Evolutionary conservation across 1,284 basidiomycete species (phyloP).

Genomic region (Puccinia horiana): DNA sequence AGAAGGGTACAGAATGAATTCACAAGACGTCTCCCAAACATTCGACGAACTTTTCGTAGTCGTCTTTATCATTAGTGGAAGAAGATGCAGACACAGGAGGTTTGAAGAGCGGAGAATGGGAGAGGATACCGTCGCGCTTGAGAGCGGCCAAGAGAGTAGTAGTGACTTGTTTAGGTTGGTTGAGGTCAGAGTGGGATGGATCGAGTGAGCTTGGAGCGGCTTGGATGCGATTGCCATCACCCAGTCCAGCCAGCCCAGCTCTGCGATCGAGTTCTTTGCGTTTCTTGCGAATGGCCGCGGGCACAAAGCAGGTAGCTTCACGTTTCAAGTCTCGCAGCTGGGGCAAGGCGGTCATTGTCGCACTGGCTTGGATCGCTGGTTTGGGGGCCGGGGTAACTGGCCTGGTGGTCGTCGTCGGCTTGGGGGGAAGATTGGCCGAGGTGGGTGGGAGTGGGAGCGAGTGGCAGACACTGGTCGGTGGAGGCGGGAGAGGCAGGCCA

Average conservation of each 20-base stretch:
- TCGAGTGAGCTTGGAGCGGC: conserved; percentile 50
- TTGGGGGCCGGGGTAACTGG: neutral
- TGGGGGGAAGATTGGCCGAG: conserved; percentile 44
- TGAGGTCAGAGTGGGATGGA: neutral
- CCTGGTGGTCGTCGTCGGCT: neutral
- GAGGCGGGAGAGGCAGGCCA: conserved; percentile 44
- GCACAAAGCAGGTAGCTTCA: conserved; percentile 56
- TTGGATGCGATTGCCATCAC: conserved; percentile 52
- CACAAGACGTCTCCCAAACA: conserved; percentile 48
- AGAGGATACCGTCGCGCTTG: conserved; percentile 38
- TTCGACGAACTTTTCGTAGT: conserved; percentile 49
- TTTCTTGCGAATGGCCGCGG: conserved; percentile 55
- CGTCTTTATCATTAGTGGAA: conserved; percentile 27
- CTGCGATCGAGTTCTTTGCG: conserved; percentile 53
- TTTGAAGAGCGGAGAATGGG: conserved; percentile 5
- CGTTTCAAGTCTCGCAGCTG: conserved; percentile 57
- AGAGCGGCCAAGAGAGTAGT: conserved; percentile 36
- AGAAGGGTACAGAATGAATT: no score
- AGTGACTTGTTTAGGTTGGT: conserved; percentile 16
- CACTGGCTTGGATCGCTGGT: conserved; percentile 42
- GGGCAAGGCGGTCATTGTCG: conserved; percentile 55
- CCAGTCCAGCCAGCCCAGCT: conserved; percentile 52
- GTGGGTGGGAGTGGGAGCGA: conserved; percentile 30
- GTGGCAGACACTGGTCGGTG: conserved; percentile 26
- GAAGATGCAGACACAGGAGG: neutral